These are phyloP conservation scores for Glycine soja DNA, from an alignment of 306 rosid genomes.

Conservation along the genomic window DNA sequence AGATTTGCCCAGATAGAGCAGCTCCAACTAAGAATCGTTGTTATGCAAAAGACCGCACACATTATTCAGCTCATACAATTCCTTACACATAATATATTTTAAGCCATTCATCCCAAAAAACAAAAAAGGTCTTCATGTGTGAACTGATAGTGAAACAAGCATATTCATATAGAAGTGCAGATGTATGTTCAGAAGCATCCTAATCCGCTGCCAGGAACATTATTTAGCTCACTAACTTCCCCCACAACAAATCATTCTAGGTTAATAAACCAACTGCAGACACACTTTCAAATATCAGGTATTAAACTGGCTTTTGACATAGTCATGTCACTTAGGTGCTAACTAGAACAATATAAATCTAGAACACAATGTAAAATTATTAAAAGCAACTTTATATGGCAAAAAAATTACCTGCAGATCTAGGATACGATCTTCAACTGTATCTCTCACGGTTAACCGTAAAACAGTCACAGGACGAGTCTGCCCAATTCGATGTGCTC, in stretches of 20 bases:
- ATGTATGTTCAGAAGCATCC: too few relatives aligned
- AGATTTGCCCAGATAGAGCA: background rate
- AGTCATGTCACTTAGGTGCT: background rate
- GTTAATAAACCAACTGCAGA: constrained; percentile 8
- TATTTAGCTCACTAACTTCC: background rate
- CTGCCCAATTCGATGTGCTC: constrained; percentile 99
- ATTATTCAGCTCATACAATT: constrained; percentile 13
- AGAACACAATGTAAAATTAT: background rate
- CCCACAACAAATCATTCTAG: constrained; percentile 12
- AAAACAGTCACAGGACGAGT: constrained; percentile 97
- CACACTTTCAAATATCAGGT: background rate
- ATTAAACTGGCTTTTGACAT: constrained; percentile 2
- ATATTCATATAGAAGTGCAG: too few relatives aligned
- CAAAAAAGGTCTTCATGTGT: too few relatives aligned
- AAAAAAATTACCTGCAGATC: constrained; percentile 81
- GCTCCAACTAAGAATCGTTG: background rate
- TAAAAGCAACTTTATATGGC: background rate
- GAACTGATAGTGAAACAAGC: too few relatives aligned
- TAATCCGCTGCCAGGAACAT: background rate
- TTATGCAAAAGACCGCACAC: too few relatives aligned
- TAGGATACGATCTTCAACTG: constrained; percentile 97
- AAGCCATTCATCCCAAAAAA: too few relatives aligned
- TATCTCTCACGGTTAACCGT: constrained; percentile 91
- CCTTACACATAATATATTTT: background rate
- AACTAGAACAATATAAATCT: constrained; percentile 8